Evolutionary conservation across 2,329 filamentous ascomycete genomes (phyloP).

Genomic region (Ophiocordyceps robertsii): DNA sequence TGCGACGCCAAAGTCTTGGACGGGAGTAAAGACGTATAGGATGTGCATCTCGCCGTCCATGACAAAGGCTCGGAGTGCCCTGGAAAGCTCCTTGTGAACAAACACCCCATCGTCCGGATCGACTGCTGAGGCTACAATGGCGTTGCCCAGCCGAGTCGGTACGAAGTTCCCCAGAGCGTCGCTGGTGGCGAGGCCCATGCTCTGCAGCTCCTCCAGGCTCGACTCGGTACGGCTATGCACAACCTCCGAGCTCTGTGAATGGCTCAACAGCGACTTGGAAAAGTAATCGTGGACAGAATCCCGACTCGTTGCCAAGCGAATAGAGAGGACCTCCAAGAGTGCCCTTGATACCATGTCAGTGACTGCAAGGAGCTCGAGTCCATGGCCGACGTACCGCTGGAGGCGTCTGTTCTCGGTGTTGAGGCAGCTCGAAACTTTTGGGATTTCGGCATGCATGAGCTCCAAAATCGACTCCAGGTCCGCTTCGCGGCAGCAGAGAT

Average conservation of each 20-base stretch:
- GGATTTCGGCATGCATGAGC: slow-evolving; percentile 59
- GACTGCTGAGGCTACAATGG: slow-evolving; percentile 59
- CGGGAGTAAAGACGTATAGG: slow-evolving; percentile 63
- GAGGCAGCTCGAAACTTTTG: slow-evolving; percentile 55
- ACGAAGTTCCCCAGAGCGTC: slow-evolving; percentile 38
- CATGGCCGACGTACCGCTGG: slow-evolving; percentile 34
- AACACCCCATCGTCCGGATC: slow-evolving; percentile 65
- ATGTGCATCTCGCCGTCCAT: slow-evolving; percentile 74
- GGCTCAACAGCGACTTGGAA: slow-evolving; percentile 50
- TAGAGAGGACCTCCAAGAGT: slow-evolving; percentile 56
- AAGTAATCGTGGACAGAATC: slow-evolving; percentile 57
- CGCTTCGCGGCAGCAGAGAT: slow-evolving; percentile 55
- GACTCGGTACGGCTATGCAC: slow-evolving; percentile 41
- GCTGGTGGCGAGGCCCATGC: slow-evolving; percentile 38
- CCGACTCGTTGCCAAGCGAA: slow-evolving; percentile 50
- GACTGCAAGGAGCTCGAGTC: neutral
- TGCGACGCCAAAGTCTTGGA: slow-evolving; percentile 40
- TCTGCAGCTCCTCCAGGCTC: slow-evolving; percentile 43
- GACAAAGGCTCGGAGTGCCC: slow-evolving; percentile 58
- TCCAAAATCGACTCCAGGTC: slow-evolving; percentile 59
- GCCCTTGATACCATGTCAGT: slow-evolving; percentile 31
- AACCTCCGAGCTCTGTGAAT: slow-evolving; percentile 35
- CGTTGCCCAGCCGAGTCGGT: slow-evolving; percentile 53
- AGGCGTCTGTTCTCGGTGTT: slow-evolving; percentile 53
- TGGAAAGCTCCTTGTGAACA: slow-evolving; percentile 53